Base-by-base conservation (phyloP, 257 asterid genomes). In the Anisodus tanguticus region DNA sequence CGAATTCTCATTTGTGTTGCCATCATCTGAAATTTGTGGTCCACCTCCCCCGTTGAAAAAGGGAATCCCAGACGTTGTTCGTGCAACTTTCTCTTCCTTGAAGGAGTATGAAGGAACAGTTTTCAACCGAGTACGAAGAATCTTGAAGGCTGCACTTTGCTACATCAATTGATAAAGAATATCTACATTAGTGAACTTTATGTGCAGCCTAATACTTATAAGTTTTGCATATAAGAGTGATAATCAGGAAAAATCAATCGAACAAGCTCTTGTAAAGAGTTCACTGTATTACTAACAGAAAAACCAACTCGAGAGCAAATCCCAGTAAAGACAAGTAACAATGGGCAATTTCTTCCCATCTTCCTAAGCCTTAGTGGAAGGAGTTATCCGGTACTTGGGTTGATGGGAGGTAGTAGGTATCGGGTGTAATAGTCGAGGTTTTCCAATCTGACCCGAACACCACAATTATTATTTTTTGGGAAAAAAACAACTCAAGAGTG, bases 141-240 rank as follows among this genome's bases (percentile, higher is more conserved):
- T 90, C 92, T 94, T 97, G 91, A 97, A 97, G 69, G 99, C 98
- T 83, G 92, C 88, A 87, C 98, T 93, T 97, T 95, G 99, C 99
- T 97, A 94, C 91, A 97, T 69, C 84, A 82, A 85, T 41, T 79
- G 79, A 43, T 58, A 1, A 82, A 11, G 63, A 77, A 31, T 54
- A 77, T 77, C 82, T 31, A 53, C 8, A 15, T 77, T 4, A 37
- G 72, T 19, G 70, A 82, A 31, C 35, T 76, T 76, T 35, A 76
- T 49, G 45, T 51, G 81, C 81, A 76, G 62, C 62, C 49, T 76
- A 47, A 7, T 49, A 47, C 60, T 3, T 72, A 10, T 47, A 47
- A 74, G 6, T 74, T 22, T 41, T 47, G 0, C n/a, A 19, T 74
- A 49, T 49, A 47, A 74, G 80, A 19, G 43, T 49, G 43, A 74